A percentile compares a stretch with the other conserved stretches of the same genome.
phyloP scores from a whole-genome alignment of 192 early-diverging fungal genomes.

The Coemansia furcata region DNA sequence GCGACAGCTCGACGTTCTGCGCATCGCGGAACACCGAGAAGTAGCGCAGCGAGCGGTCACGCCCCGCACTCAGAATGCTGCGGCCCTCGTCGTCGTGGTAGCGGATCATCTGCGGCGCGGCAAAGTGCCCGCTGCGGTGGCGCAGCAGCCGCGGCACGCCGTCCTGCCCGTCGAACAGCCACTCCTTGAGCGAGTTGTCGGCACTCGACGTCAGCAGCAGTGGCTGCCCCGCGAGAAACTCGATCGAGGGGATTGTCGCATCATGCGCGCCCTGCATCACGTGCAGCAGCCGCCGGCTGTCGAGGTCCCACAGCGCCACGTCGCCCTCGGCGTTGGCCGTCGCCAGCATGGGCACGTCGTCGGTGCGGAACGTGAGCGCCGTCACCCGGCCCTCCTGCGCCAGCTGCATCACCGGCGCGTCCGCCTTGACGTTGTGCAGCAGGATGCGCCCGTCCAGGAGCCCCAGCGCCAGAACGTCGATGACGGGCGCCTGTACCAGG shows the following conservation, averaged over 20 bases:
- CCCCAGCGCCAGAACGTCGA: slow-evolving; percentile 93
- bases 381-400: slow-evolving; percentile 89
- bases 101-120: slow-evolving; percentile 76
- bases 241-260: slow-evolving; percentile 66
- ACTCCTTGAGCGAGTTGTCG: slow-evolving; percentile 95
- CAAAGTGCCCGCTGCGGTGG: slow-evolving; percentile 80
- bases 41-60: slow-evolving; percentile 77
- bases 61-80: slow-evolving; percentile 74
- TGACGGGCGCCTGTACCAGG: slow-evolving; percentile 82
- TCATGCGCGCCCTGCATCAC: slow-evolving; percentile 87
- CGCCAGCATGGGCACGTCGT: slow-evolving; percentile 86
- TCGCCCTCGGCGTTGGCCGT: slow-evolving; percentile 85
- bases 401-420: slow-evolving; percentile 72
- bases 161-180: slow-evolving; percentile 90
- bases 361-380: slow-evolving; percentile 86
- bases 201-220: slow-evolving; percentile 81
- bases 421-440: slow-evolving; percentile 82
- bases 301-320: slow-evolving; percentile 91
- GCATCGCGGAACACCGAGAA: slow-evolving; percentile 86
- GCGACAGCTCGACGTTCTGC: slow-evolving; percentile 84
- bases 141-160: slow-evolving; percentile 78
- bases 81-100: slow-evolving; percentile 75
- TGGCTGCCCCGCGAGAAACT: slow-evolving; percentile 83
- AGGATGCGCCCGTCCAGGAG: slow-evolving; percentile 82
- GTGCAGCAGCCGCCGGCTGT: slow-evolving; percentile 68